These are phyloP conservation scores for Oemleria cerasiformis DNA, from an alignment of 306 rosid genomes.

Conservation along the genomic window DNA sequence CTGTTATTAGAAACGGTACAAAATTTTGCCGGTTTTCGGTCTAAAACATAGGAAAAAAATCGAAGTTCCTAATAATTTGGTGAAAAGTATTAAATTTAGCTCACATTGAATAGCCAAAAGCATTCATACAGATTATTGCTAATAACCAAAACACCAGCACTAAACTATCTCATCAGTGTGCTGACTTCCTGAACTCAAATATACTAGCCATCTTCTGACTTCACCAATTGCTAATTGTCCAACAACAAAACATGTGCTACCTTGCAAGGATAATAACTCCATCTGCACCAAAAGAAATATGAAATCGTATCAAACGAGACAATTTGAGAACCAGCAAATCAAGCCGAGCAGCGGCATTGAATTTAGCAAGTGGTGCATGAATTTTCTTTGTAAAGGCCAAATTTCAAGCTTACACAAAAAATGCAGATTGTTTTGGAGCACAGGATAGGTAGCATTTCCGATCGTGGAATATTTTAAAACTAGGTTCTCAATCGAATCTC, in stretches of 20 bases:
- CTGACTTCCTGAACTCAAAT: neutral
- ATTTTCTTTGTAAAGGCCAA: neutral
- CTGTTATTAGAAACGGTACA: neutral
- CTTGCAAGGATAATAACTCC: constrained; percentile 9
- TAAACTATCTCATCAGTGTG: neutral
- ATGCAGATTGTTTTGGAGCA: neutral
- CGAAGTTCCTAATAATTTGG: too few relatives aligned
- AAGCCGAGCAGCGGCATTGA: neutral
- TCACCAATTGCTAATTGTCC: neutral
- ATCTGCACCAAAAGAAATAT: constrained; percentile 24
- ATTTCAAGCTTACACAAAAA: neutral
- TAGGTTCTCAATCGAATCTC: neutral
- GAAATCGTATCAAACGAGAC: neutral
- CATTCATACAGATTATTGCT: neutral
- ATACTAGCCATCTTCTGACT: constrained; percentile 10
- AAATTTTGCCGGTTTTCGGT: too few relatives aligned
- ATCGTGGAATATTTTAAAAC: neutral
- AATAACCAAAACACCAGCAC: constrained; percentile 2
- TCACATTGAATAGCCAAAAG: neutral
- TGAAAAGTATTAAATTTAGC: neutral
- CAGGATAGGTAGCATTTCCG: neutral
- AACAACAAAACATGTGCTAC: constrained; percentile 5
- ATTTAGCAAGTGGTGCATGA: neutral
- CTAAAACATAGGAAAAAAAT: too few relatives aligned
- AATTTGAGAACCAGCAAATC: neutral